Evolutionary conservation across 192 early-diverging fungal genomes (phyloP).

Genomic region (Chytriomyces sp.): DNA sequence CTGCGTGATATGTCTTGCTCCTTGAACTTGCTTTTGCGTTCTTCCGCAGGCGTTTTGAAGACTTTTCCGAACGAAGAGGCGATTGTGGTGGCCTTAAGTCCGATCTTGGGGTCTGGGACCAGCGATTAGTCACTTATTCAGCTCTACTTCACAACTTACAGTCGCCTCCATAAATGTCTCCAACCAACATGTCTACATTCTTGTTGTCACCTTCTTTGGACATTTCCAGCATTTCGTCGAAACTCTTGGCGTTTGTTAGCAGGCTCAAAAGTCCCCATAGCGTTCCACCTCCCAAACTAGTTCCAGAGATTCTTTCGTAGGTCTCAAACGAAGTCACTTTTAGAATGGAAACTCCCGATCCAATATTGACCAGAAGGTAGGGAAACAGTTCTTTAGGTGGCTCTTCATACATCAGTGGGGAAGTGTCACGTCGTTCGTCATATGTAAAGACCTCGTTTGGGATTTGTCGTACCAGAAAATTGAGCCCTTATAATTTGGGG

Average conservation of each 20-base stretch:
- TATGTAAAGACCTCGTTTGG: slow-evolving; percentile 95
- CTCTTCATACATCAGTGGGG: slow-evolving; percentile 64
- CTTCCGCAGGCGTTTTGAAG: slow-evolving; percentile 77
- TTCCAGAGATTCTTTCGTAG: slow-evolving; percentile 85
- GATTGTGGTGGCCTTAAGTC: slow-evolving; percentile 90
- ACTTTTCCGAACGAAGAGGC: slow-evolving; percentile 97
- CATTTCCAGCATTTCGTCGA: slow-evolving; percentile 80
- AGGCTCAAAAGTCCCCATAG: slow-evolving; percentile 91
- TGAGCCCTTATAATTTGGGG: no score
- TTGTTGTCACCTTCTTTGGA: slow-evolving; percentile 90
- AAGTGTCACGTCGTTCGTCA: slow-evolving; percentile 64
- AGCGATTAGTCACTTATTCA: not conserved
- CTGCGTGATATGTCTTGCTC: slow-evolving; percentile 85
- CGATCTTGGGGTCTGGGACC: slow-evolving; percentile 76
- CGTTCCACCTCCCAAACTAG: slow-evolving; percentile 89
- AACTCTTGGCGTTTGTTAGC: slow-evolving; percentile 84
- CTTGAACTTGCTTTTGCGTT: slow-evolving; percentile 61
- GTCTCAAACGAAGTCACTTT: slow-evolving; percentile 88
- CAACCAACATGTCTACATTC: slow-evolving; percentile 78
- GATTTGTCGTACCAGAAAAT: slow-evolving; percentile 90
- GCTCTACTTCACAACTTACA: not conserved
- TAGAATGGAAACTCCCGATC: slow-evolving; percentile 93
- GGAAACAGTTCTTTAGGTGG: slow-evolving; percentile 72
- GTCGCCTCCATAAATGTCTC: slow-evolving; percentile 92
- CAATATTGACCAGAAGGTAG: slow-evolving; percentile 96